Conservation (phyloP, 495 filamentous ascomycete species). For the Penicillium goetzii region DNA sequence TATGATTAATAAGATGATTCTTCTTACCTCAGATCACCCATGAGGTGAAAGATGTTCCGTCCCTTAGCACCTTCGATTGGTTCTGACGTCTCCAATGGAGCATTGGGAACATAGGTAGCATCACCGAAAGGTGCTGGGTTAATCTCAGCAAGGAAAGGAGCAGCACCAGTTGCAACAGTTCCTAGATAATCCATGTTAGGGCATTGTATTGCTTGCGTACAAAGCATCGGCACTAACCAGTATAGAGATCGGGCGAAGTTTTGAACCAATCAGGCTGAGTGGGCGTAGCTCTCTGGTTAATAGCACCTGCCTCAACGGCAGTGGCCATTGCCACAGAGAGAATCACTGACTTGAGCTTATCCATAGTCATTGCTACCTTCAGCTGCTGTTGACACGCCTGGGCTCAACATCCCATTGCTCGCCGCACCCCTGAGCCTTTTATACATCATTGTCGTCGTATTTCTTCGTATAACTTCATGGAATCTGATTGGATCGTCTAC, state of each 20-base stretch:
- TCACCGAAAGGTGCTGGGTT: conserved; percentile 55
- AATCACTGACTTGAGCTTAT: conserved; percentile 6
- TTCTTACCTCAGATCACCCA: conserved; percentile 50
- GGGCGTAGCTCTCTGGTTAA: conserved; percentile 10
- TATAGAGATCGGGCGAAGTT: conserved; percentile 25
- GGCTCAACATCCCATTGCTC: neutral
- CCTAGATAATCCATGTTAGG: conserved; percentile 37
- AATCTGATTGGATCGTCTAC: conserved; percentile 4
- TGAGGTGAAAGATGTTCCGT: conserved; percentile 58
- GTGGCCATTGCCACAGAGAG: conserved; percentile 11
- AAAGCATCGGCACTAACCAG: conserved; percentile 1
- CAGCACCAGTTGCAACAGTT: conserved; percentile 59
- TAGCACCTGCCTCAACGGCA: conserved; percentile 13
- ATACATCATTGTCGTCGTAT: neutral
- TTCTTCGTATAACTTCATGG: neutral
- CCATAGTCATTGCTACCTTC: conserved; percentile 2
- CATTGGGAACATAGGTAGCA: conserved; percentile 55
- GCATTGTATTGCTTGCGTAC: neutral
- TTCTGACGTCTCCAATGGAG: conserved; percentile 59
- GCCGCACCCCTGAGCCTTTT: neutral
- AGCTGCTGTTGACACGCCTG: neutral
- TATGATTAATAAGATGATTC: neutral
- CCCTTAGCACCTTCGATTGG: conserved; percentile 56
- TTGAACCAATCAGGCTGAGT: conserved; percentile 30
- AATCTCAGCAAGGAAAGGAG: conserved; percentile 60